phyloP scores from a whole-genome alignment of 2,329 filamentous ascomycete genomes.

The Beauveria varroae region DNA sequence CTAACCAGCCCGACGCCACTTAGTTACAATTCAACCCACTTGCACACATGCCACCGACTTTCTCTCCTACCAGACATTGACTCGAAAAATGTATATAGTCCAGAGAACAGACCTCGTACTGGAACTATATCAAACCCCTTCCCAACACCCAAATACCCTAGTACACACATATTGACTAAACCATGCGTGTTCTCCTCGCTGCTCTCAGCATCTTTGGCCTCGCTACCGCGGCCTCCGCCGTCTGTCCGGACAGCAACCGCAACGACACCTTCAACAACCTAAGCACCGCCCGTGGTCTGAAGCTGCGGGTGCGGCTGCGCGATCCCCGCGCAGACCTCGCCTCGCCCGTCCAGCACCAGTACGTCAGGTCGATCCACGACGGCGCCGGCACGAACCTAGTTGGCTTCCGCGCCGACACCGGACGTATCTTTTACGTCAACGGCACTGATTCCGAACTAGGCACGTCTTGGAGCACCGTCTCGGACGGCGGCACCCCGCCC shows the following conservation, averaged over 20 bases:
- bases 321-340: constrained; percentile 26
- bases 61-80: constrained; percentile 31
- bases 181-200: constrained; percentile 31
- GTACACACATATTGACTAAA: constrained; percentile 12
- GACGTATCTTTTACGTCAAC: constrained; percentile 35
- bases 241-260: background rate
- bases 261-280: background rate
- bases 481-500: constrained; percentile 26
- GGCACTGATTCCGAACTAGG: constrained; percentile 25
- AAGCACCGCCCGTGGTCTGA: constrained; percentile 20
- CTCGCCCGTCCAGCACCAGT: constrained; percentile 24
- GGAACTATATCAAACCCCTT: no score
- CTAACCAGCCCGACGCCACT: background rate
- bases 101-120: background rate
- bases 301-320: constrained; percentile 30
- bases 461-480: constrained; percentile 22
- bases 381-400: constrained; percentile 29
- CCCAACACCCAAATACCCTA: no score
- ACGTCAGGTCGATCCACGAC: constrained; percentile 28
- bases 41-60: background rate
- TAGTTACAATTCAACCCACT: background rate
- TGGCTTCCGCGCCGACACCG: constrained; percentile 19
- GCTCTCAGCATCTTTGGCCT: constrained; percentile 2
- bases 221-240: background rate
- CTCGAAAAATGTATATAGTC: background rate